These are phyloP conservation scores for Leccinum disarticulatum DNA, from an alignment of 768 basidiomycete species.

Conservation along the genomic window DNA sequence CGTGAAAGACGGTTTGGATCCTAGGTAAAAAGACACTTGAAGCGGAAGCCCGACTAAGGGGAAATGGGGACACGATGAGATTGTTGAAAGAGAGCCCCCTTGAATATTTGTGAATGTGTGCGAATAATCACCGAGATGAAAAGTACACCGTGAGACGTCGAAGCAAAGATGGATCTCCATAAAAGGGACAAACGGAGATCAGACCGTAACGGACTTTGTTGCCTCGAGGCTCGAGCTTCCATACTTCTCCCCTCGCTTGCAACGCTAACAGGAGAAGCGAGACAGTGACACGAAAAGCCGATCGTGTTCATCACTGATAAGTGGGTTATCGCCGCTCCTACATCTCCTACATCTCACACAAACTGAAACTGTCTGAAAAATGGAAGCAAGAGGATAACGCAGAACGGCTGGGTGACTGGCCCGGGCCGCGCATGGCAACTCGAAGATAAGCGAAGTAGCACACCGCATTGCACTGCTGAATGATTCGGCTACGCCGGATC, in stretches of 20 bases:
- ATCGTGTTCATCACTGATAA: not conserved
- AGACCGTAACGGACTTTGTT: not conserved
- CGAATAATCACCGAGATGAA: not conserved
- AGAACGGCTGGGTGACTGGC: not conserved
- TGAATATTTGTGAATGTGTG: not conserved
- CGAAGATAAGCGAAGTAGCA: not conserved
- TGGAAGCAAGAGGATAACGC: not conserved
- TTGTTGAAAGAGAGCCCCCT: constrained; percentile 5
- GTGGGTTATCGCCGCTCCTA: not conserved
- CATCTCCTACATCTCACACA: not conserved
- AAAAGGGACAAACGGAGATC: not conserved
- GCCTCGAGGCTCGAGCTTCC: constrained; percentile 5
- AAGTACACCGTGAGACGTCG: not conserved
- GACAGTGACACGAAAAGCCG: not conserved
- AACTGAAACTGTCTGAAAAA: not conserved
- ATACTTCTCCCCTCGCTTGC: not conserved
- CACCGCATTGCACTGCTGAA: not conserved
- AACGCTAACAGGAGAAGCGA: too few relatives aligned
- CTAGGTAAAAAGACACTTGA: not conserved
- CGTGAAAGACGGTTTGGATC: not conserved
- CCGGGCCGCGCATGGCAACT: not conserved
- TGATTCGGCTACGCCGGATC: not conserved
- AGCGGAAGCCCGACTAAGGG: constrained; percentile 7
- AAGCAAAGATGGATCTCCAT: not conserved
- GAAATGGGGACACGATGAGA: constrained; percentile 12